Percentiles rank a stretch among this genome's conserved stretches.
Evolutionary conservation across 2,329 filamentous ascomycete genomes (phyloP).

Genomic region (Bertia moriformis): DNA sequence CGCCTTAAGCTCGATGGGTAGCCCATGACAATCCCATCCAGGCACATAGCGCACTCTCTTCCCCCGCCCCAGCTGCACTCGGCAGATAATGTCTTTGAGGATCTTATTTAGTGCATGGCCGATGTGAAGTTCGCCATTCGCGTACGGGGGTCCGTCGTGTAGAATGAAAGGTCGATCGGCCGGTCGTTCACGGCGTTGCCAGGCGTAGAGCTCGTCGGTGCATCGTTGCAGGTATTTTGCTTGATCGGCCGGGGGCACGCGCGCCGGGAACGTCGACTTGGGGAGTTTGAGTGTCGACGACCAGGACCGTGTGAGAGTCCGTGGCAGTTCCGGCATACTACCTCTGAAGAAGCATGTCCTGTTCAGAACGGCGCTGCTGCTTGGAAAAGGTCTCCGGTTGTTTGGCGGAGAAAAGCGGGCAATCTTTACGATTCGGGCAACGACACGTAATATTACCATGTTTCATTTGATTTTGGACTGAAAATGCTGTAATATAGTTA

Average conservation of each 20-base stretch:
- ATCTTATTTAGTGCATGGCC: constrained; percentile 96
- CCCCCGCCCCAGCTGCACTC: constrained; percentile 64
- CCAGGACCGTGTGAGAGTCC: not conserved
- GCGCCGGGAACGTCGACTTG: not conserved
- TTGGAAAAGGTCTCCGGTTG: too few relatives aligned
- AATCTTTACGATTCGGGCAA: too few relatives aligned
- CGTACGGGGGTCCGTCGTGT: constrained; percentile 93
- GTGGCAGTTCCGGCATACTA: constrained; percentile 1
- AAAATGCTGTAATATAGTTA: too few relatives aligned
- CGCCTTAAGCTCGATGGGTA: constrained; percentile 94
- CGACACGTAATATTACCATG: too few relatives aligned
- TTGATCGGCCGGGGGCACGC: constrained; percentile 10
- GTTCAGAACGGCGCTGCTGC: not conserved
- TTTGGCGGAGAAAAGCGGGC: too few relatives aligned
- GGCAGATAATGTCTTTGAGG: constrained; percentile 81
- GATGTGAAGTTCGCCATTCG: constrained; percentile 80
- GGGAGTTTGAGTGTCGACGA: constrained; percentile 1
- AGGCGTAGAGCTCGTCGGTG: constrained; percentile 76
- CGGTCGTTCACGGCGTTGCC: constrained; percentile 54
- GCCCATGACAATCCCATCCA: constrained; percentile 94
- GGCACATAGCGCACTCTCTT: constrained; percentile 63
- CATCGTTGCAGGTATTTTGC: constrained; percentile 57
- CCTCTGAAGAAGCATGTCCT: not conserved
- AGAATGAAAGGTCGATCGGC: constrained; percentile 55
- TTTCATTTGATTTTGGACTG: too few relatives aligned